A percentile compares a stretch with the other conserved stretches of the same genome.
These are phyloP conservation scores for Dianthus caryophyllus DNA, from an alignment of 148 eudicot genomes.

Conservation along the genomic window DNA sequence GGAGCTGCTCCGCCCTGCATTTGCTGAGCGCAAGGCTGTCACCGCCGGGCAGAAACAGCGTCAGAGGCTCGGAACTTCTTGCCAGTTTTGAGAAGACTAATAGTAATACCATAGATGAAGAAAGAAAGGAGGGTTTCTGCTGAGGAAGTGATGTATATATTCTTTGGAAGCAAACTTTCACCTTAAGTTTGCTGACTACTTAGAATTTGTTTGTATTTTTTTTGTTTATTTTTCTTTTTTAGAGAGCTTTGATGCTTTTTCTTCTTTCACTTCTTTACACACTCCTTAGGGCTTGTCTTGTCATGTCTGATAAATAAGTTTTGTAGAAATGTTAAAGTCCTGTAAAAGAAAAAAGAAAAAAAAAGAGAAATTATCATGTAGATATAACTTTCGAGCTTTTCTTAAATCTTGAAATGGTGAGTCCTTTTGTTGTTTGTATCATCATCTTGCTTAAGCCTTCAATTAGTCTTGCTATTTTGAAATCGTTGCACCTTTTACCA, in stretches of 20 bases:
- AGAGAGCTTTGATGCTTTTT: no score
- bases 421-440: not conserved
- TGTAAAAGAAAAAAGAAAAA: slow-evolving; percentile 1
- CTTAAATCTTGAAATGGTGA: slow-evolving; percentile 2
- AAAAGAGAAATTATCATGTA: slow-evolving; percentile 20
- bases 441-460: not conserved
- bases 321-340: slow-evolving; percentile 21
- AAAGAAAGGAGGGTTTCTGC: slow-evolving; percentile 19
- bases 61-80: slow-evolving; percentile 96
- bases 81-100: slow-evolving; percentile 77
- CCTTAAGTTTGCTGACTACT: slow-evolving; percentile 25
- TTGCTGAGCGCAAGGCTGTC: slow-evolving; percentile 48
- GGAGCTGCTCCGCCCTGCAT: slow-evolving; percentile 68
- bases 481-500: no score
- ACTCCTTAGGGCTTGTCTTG: slow-evolving; percentile 33
- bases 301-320: slow-evolving; percentile 47
- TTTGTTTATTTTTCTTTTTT: no score
- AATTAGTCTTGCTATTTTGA: no score
- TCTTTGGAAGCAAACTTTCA: slow-evolving; percentile 40
- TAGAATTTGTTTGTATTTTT: slow-evolving; percentile 34
- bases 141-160: slow-evolving; percentile 55
- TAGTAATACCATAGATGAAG: slow-evolving; percentile 22
- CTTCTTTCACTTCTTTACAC: slow-evolving; percentile 5
- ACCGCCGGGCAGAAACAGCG: slow-evolving; percentile 72
- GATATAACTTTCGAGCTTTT: slow-evolving; percentile 16